phyloP scores from a whole-genome alignment of 768 basidiomycete genomes.

The Asterophora parasitica region DNA sequence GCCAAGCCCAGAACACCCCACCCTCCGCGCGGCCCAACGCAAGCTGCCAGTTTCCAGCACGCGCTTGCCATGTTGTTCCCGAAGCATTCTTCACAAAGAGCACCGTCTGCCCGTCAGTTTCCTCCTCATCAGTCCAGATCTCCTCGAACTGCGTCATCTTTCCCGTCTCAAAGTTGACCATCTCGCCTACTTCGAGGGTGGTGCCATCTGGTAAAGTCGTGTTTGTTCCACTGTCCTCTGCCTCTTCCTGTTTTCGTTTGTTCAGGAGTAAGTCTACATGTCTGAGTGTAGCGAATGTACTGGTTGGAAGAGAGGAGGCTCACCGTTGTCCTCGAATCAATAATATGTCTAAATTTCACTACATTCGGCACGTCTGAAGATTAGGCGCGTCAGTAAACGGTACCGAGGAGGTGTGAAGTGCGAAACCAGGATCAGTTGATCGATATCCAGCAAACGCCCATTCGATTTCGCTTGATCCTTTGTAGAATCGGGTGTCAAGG shows the following conservation, averaged over 20 bases:
- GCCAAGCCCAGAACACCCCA: constrained; percentile 20
- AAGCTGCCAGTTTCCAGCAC: constrained; percentile 15
- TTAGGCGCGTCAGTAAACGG: neutral
- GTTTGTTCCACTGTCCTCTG: constrained; percentile 23
- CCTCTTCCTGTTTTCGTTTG: neutral
- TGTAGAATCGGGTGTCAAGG: constrained; percentile 32
- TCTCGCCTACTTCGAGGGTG: constrained; percentile 28
- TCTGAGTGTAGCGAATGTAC: too few species aligned
- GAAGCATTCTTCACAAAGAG: constrained; percentile 13
- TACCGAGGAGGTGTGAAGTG: neutral
- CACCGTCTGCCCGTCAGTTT: constrained; percentile 3
- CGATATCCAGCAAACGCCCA: constrained; percentile 38
- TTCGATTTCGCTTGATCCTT: constrained; percentile 23
- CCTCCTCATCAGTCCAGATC: constrained; percentile 27
- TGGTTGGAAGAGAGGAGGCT: neutral
- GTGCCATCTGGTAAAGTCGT: constrained; percentile 23
- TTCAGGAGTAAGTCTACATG: too few species aligned
- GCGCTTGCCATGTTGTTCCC: constrained; percentile 15
- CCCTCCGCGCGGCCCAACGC: constrained; percentile 11
- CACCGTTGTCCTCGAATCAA: constrained; percentile 30
- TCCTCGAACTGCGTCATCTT: constrained; percentile 26
- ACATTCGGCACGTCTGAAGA: constrained; percentile 14
- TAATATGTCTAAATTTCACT: constrained; percentile 25
- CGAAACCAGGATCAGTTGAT: constrained; percentile 13
- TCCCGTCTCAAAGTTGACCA: constrained; percentile 29